These are phyloP conservation scores for Mycocentrospora acerina DNA, from an alignment of 2,329 filamentous ascomycete genomes.

Conservation along the genomic window DNA sequence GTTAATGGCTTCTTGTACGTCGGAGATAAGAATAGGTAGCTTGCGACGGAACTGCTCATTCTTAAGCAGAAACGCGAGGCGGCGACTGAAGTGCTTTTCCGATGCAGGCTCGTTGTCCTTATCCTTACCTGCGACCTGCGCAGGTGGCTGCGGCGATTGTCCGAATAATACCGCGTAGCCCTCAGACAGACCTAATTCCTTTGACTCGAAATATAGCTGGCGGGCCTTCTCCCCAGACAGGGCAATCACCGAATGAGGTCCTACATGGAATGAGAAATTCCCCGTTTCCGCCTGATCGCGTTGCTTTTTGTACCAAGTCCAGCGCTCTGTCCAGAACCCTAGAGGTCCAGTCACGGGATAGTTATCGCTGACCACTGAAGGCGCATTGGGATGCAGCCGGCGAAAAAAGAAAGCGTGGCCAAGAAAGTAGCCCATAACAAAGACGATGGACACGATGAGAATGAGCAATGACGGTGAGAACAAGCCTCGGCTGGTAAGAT, in stretches of 20 bases:
- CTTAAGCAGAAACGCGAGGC: conserved; percentile 25
- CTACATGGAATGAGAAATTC: conserved; percentile 54
- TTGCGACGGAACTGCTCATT: conserved; percentile 29
- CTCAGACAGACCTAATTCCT: conserved; percentile 47
- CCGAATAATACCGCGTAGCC: conserved; percentile 42
- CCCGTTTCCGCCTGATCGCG: conserved; percentile 38
- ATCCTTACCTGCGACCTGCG: conserved; percentile 10
- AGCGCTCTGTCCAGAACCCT: conserved; percentile 51
- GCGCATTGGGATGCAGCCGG: conserved; percentile 23
- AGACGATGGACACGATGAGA: conserved; percentile 6
- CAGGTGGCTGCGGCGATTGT: conserved; percentile 12
- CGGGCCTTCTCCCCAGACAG: conserved; percentile 48
- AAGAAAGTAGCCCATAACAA: conserved; percentile 12
- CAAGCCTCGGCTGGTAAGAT: conserved; percentile 3
- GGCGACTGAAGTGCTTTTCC: conserved; percentile 23
- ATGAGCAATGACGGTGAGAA: conserved; percentile 12
- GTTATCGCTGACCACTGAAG: conserved; percentile 20
- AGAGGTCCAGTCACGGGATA: conserved; percentile 48
- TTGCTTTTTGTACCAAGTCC: conserved; percentile 47
- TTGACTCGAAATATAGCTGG: conserved; percentile 49
- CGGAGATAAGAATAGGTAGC: conserved; percentile 46
- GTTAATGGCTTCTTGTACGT: conserved; percentile 45
- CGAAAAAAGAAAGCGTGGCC: conserved; percentile 20
- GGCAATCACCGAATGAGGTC: conserved; percentile 48
- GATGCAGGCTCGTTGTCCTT: conserved; percentile 11